These are phyloP conservation scores for Papiliotrema nemorosa DNA, from an alignment of 1,284 basidiomycete genomes.

Conservation along the genomic window DNA sequence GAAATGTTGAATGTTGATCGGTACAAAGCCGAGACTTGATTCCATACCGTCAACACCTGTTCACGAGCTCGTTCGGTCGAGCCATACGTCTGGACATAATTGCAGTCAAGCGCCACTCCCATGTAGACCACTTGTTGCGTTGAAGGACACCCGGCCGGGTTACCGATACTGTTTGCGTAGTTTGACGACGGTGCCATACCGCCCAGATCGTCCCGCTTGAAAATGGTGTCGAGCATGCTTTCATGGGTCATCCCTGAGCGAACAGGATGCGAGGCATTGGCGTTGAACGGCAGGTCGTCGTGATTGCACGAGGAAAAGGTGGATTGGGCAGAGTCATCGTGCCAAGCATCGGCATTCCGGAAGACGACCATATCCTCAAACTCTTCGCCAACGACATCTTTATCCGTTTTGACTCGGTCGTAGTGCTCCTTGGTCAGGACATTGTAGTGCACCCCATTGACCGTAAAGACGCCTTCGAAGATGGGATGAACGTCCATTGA, in stretches of 20 bases:
- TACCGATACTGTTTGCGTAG: slow-evolving; percentile 65
- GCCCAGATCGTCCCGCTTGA: slow-evolving; percentile 32
- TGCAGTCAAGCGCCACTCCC: slow-evolving; percentile 85
- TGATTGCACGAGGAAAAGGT: slow-evolving; percentile 58
- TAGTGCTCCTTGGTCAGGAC: slow-evolving; percentile 71
- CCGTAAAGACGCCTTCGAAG: slow-evolving; percentile 73
- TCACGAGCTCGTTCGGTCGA: slow-evolving; percentile 62
- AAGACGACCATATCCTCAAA: slow-evolving; percentile 66
- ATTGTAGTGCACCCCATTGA: slow-evolving; percentile 66
- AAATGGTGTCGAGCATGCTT: slow-evolving; percentile 7
- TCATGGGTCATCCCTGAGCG: slow-evolving; percentile 3
- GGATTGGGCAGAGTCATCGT: slow-evolving; percentile 7
- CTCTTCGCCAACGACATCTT: slow-evolving; percentile 59
- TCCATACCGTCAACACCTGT: slow-evolving; percentile 71
- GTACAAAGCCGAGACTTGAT: slow-evolving; percentile 67
- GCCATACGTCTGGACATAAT: slow-evolving; percentile 64
- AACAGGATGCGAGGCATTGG: slow-evolving; percentile 59
- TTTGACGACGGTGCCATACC: slow-evolving; percentile 50
- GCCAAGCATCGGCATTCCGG: slow-evolving; percentile 50
- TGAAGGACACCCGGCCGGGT: slow-evolving; percentile 68
- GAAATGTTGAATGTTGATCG: slow-evolving; percentile 79
- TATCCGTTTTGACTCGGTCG: slow-evolving; percentile 53
- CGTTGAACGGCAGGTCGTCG: slow-evolving; percentile 66
- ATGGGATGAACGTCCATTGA: slow-evolving; percentile 56
- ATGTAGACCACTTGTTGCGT: slow-evolving; percentile 67